Evolutionary conservation across 2,329 filamentous ascomycete genomes (phyloP).

Genomic region (Apiospora aurea): DNA sequence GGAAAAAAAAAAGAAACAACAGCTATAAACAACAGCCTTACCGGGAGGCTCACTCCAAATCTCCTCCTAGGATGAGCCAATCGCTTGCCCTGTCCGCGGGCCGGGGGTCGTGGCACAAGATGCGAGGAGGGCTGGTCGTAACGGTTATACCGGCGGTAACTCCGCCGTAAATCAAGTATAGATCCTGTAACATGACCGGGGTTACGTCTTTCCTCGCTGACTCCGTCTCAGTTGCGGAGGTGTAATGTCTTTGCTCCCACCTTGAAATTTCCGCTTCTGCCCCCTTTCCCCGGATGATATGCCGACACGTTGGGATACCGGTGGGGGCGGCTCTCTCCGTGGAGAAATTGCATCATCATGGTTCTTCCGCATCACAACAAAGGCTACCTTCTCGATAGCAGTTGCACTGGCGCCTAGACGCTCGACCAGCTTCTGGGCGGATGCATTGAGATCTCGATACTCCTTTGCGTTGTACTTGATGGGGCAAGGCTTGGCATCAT

Average conservation of each 20-base stretch:
- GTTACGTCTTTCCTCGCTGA: not conserved
- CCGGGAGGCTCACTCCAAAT: not conserved
- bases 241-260: not conserved
- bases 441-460: constrained; percentile 63
- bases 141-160: not conserved
- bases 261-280: not conserved
- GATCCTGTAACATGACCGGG: not conserved
- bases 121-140: not conserved
- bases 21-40: not conserved
- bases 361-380: constrained; percentile 64
- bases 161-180: not conserved
- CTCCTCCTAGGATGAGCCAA: not conserved
- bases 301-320: not conserved
- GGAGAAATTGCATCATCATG: constrained; percentile 1
- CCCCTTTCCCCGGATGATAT: not conserved
- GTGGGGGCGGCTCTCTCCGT: constrained; percentile 13
- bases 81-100: not conserved
- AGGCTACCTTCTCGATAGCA: constrained; percentile 75
- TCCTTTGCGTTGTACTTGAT: constrained; percentile 77
- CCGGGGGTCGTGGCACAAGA: not conserved
- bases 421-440: constrained; percentile 50
- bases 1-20: not conserved
- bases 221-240: constrained; percentile 13
- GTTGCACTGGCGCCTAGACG: constrained; percentile 63
- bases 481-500: constrained; percentile 53